Conservation (phyloP, 1,139 yeast genomes). For the Eremothecium coryli region DNA sequence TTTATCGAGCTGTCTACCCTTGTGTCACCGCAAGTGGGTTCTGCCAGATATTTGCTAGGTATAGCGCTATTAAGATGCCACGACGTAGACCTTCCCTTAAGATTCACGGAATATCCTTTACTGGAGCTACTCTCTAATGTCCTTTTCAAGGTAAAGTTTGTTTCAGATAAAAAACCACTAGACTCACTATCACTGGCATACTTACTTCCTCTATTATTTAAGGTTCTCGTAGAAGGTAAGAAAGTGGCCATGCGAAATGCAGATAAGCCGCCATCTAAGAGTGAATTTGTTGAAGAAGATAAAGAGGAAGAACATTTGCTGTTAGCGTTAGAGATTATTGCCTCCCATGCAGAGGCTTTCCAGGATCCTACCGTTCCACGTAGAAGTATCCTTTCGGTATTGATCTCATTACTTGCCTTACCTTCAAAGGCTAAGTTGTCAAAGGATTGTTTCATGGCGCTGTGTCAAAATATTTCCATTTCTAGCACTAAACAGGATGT, state of each 20-base stretch:
- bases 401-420: constrained; percentile 58
- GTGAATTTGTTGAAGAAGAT: constrained; percentile 68
- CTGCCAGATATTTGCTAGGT: constrained; percentile 48
- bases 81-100: constrained; percentile 36
- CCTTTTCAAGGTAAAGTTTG: constrained; percentile 64
- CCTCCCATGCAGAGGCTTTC: constrained; percentile 68
- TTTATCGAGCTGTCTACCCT: constrained; percentile 40
- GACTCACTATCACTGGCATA: constrained; percentile 64
- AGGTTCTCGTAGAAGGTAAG: constrained; percentile 54
- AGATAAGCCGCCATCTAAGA: constrained; percentile 39
- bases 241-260: constrained; percentile 43
- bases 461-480: constrained; percentile 67
- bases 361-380: constrained; percentile 64
- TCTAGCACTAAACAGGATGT: constrained; percentile 51
- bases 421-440: constrained; percentile 75
- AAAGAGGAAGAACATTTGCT: constrained; percentile 81
- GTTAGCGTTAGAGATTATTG: constrained; percentile 66
- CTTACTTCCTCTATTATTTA: constrained; percentile 61
- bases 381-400: constrained; percentile 46
- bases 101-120: constrained; percentile 43
- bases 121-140: constrained; percentile 51
- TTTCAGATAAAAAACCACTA: constrained; percentile 64
- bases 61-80: constrained; percentile 55
- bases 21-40: constrained; percentile 42
- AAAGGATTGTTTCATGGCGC: constrained; percentile 69